These are phyloP conservation scores for Elaphomyces granulatus DNA, from an alignment of 495 filamentous ascomycete genomes.

Conservation along the genomic window DNA sequence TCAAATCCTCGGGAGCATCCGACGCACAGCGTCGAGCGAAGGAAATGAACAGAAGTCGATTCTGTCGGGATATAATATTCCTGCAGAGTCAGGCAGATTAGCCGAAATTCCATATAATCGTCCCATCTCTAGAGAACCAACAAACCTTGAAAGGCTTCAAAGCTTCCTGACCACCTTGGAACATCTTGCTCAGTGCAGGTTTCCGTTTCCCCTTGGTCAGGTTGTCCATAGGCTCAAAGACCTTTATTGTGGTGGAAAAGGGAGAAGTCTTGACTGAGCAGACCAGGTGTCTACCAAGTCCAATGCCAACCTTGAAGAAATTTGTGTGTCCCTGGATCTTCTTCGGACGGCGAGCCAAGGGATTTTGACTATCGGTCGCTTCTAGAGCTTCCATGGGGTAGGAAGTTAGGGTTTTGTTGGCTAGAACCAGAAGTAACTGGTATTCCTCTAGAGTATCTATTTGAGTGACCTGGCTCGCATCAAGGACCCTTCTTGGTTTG, in stretches of 20 bases:
- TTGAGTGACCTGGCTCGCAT: constrained; percentile 77
- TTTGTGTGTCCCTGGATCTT: constrained; percentile 96
- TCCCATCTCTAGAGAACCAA: constrained; percentile 4
- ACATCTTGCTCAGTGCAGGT: constrained; percentile 86
- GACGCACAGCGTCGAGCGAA: constrained; percentile 91
- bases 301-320: constrained; percentile 96
- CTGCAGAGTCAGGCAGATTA: constrained; percentile 16
- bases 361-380: constrained; percentile 54
- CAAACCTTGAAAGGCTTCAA: constrained; percentile 81
- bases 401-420: constrained; percentile 79
- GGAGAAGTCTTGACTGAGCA: constrained; percentile 87
- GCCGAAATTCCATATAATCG: not conserved
- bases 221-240: constrained; percentile 90
- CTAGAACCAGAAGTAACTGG: constrained; percentile 75
- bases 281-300: constrained; percentile 83
- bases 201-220: constrained; percentile 80
- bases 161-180: constrained; percentile 83
- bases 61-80: constrained; percentile 98
- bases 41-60: constrained; percentile 90
- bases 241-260: constrained; percentile 88
- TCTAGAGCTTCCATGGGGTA: constrained; percentile 79
- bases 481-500: constrained; percentile 71
- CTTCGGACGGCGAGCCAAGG: constrained; percentile 73
- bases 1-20: constrained; percentile 93
- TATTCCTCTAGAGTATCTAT: constrained; percentile 95